phyloP scores from a whole-genome alignment of 306 rosid species.

The Ceratonia siliqua region DNA sequence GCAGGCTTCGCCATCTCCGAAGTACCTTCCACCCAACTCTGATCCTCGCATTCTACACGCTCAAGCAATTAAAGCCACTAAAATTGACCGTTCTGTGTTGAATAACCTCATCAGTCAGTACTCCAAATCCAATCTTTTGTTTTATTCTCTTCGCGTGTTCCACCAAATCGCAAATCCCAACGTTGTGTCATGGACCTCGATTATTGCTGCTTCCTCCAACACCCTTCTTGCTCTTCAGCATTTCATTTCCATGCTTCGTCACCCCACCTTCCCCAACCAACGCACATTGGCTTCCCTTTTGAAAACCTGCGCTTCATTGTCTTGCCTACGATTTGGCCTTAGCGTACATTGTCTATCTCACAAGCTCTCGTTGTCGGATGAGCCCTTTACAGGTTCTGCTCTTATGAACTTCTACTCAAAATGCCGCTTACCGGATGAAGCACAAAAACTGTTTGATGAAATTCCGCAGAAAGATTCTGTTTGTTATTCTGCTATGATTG shows the following conservation, averaged over 20 bases:
- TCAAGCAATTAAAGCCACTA: slow-evolving; percentile 42
- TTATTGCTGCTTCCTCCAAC: slow-evolving; percentile 66
- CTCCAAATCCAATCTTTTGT: slow-evolving; percentile 48
- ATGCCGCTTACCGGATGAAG: slow-evolving; percentile 45
- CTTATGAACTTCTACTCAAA: slow-evolving; percentile 66
- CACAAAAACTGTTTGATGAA: slow-evolving; percentile 72
- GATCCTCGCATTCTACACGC: slow-evolving; percentile 72
- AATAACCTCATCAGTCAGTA: slow-evolving; percentile 67
- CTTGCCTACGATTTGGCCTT: slow-evolving; percentile 55
- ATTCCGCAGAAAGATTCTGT: slow-evolving; percentile 58
- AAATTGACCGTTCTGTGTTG: slow-evolving; percentile 37
- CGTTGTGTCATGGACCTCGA: slow-evolving; percentile 78
- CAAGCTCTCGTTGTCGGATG: slow-evolving; percentile 51
- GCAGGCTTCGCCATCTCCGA: neutral
- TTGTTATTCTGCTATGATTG: slow-evolving; percentile 69
- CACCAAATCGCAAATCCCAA: slow-evolving; percentile 61
- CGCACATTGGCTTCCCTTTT: slow-evolving; percentile 76
- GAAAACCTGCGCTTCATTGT: slow-evolving; percentile 64
- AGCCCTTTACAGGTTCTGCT: slow-evolving; percentile 69
- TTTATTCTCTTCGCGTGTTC: slow-evolving; percentile 59
- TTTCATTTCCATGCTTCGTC: slow-evolving; percentile 82
- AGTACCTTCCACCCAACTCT: neutral
- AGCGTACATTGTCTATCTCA: slow-evolving; percentile 67
- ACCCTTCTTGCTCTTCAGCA: slow-evolving; percentile 54
- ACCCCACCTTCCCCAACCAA: slow-evolving; percentile 68